Base-by-base conservation (phyloP, 2,329 filamentous ascomycete genomes). In the Talaromyces piceae region DNA sequence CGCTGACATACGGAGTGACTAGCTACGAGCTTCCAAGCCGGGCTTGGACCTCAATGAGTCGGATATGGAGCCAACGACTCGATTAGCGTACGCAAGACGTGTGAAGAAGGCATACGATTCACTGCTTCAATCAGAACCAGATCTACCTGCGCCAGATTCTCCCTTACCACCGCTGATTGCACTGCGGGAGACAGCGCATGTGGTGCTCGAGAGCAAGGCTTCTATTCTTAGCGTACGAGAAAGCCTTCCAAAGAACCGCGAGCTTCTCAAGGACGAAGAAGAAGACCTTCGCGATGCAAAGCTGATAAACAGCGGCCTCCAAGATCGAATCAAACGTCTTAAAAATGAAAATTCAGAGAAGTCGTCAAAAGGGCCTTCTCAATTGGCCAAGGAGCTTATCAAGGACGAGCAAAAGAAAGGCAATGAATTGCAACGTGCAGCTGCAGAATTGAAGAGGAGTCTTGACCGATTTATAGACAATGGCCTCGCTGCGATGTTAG, bases 401-500 rank as follows among this genome's bases (percentile, higher is more conserved):
- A 71, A 72, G 6, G 77, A 82, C 54, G 76, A 89, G 56, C 77
- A 75, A 57, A 68, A 73, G 43, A 80, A 80, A 61, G 84, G 82
- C 62, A 73, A 72, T 46, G 64, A 69, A 37, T 85, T 88, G 60
- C 79, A 85, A 51, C 72, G 66, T 47, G 79, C 84, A 57, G 84
- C 83, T 1, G 72, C 74, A 1, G 74, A 71, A 39, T 72, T 93
- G 13, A 78, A 86, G 50, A 78, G 77, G 52, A 76, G 80, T 0
- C 76, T 94, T 50, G 80, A 84, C 56, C 72, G 71, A 13, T 94
- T 94, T 61, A 83, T 91, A 52, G 80, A 87, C 55, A 72, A 81
- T 41, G 78, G 81, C 37, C 76, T 95, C 1, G 86, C 86, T 1
- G 70, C 79, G 3, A 87, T 91, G 81, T 74, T 95, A 41, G 88